Evolutionary conservation across 2,329 filamentous ascomycete genomes (phyloP).

Genomic region (Hypoxylon sp.): DNA sequence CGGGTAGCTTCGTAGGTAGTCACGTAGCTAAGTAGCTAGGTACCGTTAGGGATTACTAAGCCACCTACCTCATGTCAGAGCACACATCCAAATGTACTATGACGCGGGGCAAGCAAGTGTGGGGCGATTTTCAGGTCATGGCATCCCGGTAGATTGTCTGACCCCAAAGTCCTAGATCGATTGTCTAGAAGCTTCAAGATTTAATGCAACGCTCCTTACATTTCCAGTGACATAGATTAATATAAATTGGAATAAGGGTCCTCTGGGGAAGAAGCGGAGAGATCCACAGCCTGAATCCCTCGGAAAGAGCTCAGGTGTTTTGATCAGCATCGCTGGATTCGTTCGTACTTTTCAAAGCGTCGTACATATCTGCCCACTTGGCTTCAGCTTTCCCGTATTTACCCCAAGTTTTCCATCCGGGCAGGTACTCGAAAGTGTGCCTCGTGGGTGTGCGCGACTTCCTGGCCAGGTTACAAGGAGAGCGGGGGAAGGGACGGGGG

Average conservation of each 20-base stretch:
- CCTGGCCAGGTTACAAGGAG: slow-evolving; percentile 15
- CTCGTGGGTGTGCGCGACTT: slow-evolving; percentile 33
- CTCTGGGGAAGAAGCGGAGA: slow-evolving; percentile 16
- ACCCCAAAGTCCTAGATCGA: slow-evolving; percentile 8
- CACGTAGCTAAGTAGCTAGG: background rate
- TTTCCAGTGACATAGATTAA: slow-evolving; percentile 8
- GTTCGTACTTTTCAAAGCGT: background rate
- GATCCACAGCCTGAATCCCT: slow-evolving; percentile 10
- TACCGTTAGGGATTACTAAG: slow-evolving; percentile 9
- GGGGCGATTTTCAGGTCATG: slow-evolving; percentile 32
- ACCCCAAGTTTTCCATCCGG: slow-evolving; percentile 14
- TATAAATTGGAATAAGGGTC: slow-evolving; percentile 19
- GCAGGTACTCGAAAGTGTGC: slow-evolving; percentile 8
- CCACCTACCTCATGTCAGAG: slow-evolving; percentile 11
- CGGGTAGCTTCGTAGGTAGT: slow-evolving; percentile 14
- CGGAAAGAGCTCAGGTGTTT: background rate
- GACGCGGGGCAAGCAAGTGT: slow-evolving; percentile 28
- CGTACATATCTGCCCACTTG: slow-evolving; percentile 6
- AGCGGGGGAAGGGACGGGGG: slow-evolving; percentile 28
- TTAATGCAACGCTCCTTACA: slow-evolving; percentile 28
- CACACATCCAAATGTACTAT: background rate
- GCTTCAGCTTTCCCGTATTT: slow-evolving; percentile 15
- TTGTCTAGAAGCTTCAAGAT: slow-evolving; percentile 31
- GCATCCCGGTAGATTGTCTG: slow-evolving; percentile 28
- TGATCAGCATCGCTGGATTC: slow-evolving; percentile 9